Percentiles rank a stretch among this genome's conserved stretches.
These are phyloP conservation scores for Hyphodiscus hymeniophilus DNA, from an alignment of 495 filamentous ascomycete genomes.

Conservation along the genomic window DNA sequence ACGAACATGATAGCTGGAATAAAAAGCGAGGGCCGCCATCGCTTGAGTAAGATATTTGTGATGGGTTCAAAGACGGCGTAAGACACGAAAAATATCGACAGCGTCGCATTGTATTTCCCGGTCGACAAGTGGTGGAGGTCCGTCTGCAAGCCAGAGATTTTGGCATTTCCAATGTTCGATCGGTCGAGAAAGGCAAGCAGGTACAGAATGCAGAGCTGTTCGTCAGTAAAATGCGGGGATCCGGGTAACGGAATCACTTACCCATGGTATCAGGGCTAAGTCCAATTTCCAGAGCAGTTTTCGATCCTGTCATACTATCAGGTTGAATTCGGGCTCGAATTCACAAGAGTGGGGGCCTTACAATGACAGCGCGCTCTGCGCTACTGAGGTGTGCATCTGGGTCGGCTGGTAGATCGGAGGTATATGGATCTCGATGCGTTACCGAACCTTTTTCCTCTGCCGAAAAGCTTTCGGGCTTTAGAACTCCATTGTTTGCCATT, in stretches of 20 bases:
- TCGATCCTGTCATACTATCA: constrained; percentile 43
- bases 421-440: not conserved
- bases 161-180: constrained; percentile 83
- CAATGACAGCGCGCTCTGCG: constrained; percentile 59
- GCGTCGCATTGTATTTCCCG: constrained; percentile 65
- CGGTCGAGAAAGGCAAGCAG: constrained; percentile 79
- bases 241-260: constrained; percentile 20
- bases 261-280: constrained; percentile 64
- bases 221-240: not conserved
- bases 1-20: constrained; percentile 54
- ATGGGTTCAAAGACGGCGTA: constrained; percentile 82
- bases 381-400: constrained; percentile 48
- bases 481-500: too few relatives aligned
- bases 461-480: not conserved
- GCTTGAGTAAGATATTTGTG: constrained; percentile 84
- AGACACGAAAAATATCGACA: constrained; percentile 88
- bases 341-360: constrained; percentile 29
- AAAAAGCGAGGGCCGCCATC: constrained; percentile 44
- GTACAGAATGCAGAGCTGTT: constrained; percentile 72
- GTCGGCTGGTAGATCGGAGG: constrained; percentile 24
- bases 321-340: not conserved
- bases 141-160: constrained; percentile 61
- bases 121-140: constrained; percentile 53
- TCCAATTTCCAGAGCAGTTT: constrained; percentile 65
- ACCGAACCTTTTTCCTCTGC: constrained; percentile 6